Conservation (phyloP, 768 basidiomycete species). For the Rhizopogon salebrosus region DNA sequence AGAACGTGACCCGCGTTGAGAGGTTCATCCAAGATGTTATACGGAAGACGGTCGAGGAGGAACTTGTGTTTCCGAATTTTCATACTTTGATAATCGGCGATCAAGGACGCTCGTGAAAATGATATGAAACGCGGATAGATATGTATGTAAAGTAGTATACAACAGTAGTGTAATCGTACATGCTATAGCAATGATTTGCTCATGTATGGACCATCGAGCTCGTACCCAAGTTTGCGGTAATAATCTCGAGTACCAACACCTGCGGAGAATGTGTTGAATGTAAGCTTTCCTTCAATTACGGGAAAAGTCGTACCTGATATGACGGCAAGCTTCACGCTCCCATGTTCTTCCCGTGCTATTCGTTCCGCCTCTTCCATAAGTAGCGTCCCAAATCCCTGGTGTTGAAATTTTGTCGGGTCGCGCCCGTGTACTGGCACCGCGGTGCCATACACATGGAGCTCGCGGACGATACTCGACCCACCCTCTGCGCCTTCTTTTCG, state of each 20-base stretch:
- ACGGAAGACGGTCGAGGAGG: slow-evolving; percentile 91
- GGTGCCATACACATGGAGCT: slow-evolving; percentile 96
- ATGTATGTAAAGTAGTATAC: slow-evolving; percentile 10
- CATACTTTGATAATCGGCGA: slow-evolving; percentile 68
- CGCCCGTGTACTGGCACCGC: slow-evolving; percentile 96
- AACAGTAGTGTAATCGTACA: slow-evolving; percentile 4
- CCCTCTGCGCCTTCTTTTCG: slow-evolving; percentile 64
- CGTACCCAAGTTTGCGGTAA: slow-evolving; percentile 90
- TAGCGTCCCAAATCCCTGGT: slow-evolving; percentile 93
- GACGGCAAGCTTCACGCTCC: slow-evolving; percentile 92
- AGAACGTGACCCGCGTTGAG: slow-evolving; percentile 94
- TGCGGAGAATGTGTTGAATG: slow-evolving; percentile 21
- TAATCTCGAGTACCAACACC: slow-evolving; percentile 97
- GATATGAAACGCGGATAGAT: neutral
- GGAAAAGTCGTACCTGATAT: slow-evolving; percentile 68
- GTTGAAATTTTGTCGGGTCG: slow-evolving; percentile 98
- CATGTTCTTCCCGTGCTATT: slow-evolving; percentile 96
- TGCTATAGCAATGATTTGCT: slow-evolving; percentile 64
- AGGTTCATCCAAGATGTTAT: slow-evolving; percentile 94
- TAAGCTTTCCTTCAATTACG: neutral
- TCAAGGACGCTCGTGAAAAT: slow-evolving; percentile 9
- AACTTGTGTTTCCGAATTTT: slow-evolving; percentile 94
- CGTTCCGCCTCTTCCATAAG: slow-evolving; percentile 99
- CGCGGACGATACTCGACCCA: slow-evolving; percentile 87
- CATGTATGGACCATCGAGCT: slow-evolving; percentile 97